Evolutionary conservation across 2,329 filamentous ascomycete genomes (phyloP), one percentile per base, ranked within the genome.

Genomic region (Colletotrichum sp.): DNA sequence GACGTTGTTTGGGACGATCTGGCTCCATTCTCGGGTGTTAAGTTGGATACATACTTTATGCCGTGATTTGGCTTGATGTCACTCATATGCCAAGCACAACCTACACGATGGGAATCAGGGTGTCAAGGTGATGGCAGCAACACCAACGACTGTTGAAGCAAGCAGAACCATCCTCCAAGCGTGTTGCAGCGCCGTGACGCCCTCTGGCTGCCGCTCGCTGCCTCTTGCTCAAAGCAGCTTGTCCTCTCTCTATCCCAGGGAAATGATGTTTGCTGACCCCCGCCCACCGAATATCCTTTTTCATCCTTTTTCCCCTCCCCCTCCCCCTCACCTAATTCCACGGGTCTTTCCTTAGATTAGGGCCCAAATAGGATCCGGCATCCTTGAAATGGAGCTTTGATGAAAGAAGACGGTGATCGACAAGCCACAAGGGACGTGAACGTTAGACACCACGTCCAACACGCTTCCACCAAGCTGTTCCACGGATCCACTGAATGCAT

Each of bases 181-280:
- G n/a, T 32, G 38, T 63, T n/a, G 60, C 60, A 71, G 13, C 38
- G 30, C 58, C 34, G 60, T 21, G 57, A 26, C 28, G 24, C 71
- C 30, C n/a, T 61, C 52, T 52, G 21, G 21, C 30, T 16, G 67
- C 61, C 65, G 38, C 30, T 52, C 32, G 15, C n/a, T 16, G 68
- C 61, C 57, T 55, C 30, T 36, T n/a, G 21, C 67, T 52, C 68
- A 24, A 55, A 10, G 12, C 24, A 28, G 36, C 60, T 55, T 71
- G 68, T 18, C 24, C 38, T 71, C 36, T 38, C 32, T 71, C 60
- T 57, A 65, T 69, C 48, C 58, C 58, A 65, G 65, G 70, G 74
- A 76, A 74, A 76, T 74, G 64, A 69, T 76, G 65, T 76, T 69
- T 69, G 74, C 71, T 69, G 28, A 69, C 64, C 74, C 64, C 57